Evolutionary conservation across 176 grass and related monocot genomes (phyloP), one percentile per base, ranked within the genome.

Genomic region (Poa annua): DNA sequence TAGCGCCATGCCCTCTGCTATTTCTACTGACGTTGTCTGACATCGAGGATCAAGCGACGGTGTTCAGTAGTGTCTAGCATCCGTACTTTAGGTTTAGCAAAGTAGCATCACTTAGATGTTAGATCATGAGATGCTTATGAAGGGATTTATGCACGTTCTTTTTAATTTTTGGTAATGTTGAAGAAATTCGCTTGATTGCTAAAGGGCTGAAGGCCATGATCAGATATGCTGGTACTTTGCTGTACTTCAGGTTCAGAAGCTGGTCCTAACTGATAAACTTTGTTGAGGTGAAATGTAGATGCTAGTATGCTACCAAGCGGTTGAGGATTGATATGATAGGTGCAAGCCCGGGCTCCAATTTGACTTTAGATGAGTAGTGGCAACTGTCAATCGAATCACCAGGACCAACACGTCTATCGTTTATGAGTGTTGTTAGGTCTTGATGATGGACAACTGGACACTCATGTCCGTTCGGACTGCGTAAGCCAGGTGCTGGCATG

Each of bases 191-290:
- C 52, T 72, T 24, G 34, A n/a, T 25, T 78, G 48, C 83, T 95
- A 55, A 87, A 81, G 49, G 69, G 66, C 60, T 99, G 66, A 86
- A 85, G 34, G 77, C 82, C 39, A 99, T 93, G 93, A 86, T 92
- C 69, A 89, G 79, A 80, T 85, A 92, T n/a, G 91, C 81, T 8
- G 89, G 85, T 83, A 78, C 78, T 72, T 99, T 96, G 24, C 70
- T 96, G 55, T 99, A 96, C 64, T 96, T 92, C 75, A 76, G 81
- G 80, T 96, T 96, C 75, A 79, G 81, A 77, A 93, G 85, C 78
- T 83, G 91, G 19, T 85, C 89, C 0, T 89, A 96, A 52, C 75
- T 96, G 19, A 35, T 89, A 62, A 93, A 80, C 50, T 78, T 86
- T n/a, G 87, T 95, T 1, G 91, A 99, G 71, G 93, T 89, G 81